phyloP scores from a whole-genome alignment of 208 protist species.

The Leishmania guyanensis region DNA sequence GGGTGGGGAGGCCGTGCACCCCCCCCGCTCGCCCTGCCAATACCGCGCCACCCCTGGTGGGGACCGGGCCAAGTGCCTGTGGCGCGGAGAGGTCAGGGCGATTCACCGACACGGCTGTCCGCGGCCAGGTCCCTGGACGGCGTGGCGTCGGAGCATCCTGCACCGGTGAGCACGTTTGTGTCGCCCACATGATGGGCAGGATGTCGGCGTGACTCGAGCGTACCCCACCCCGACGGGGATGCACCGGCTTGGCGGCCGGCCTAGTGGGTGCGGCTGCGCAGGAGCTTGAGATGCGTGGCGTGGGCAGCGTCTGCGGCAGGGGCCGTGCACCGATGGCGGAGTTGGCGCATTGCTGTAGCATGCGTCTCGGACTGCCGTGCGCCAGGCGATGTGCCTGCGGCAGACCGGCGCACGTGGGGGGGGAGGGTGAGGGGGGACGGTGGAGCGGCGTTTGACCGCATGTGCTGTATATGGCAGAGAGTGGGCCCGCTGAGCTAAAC shows the following conservation, averaged over 20 bases:
- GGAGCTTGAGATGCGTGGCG: neutral
- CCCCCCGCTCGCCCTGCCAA: neutral
- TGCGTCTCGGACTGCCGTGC: neutral
- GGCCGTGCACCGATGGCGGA: neutral
- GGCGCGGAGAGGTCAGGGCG: neutral
- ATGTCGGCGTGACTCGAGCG: neutral
- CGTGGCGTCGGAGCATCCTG: neutral
- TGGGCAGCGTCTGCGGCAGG: neutral
- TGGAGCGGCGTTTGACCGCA: too few relatives aligned
- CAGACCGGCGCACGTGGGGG: neutral
- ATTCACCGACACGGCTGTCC: neutral
- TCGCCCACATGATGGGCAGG: neutral
- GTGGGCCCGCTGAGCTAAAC: too few relatives aligned
- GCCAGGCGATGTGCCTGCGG: neutral
- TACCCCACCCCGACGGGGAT: neutral
- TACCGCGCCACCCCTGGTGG: neutral
- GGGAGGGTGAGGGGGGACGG: too few relatives aligned
- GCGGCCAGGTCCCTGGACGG: neutral
- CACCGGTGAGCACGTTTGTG: neutral
- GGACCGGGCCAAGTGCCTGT: neutral
- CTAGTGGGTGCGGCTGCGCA: neutral
- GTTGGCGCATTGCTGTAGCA: neutral
- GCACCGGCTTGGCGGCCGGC: neutral
- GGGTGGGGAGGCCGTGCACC: neutral
- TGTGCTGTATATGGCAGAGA: too few relatives aligned